These are phyloP conservation scores for Chalciporus sphaerocephalus DNA, from an alignment of 768 basidiomycete genomes.

Conservation along the genomic window DNA sequence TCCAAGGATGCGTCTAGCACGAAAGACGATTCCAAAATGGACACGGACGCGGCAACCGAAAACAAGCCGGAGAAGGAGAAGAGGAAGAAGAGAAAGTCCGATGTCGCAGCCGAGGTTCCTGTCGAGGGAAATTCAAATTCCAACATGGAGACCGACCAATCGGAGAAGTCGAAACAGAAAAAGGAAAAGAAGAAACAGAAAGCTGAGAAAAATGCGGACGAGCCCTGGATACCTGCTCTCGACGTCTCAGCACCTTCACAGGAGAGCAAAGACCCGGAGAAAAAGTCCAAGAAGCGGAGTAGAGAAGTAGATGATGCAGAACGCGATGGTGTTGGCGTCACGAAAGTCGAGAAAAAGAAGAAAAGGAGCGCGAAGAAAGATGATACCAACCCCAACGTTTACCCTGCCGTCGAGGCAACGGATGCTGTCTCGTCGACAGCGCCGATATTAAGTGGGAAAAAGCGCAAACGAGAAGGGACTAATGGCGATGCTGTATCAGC, in stretches of 20 bases:
- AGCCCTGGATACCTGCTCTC: constrained; percentile 11
- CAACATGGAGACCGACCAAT: neutral
- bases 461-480: constrained; percentile 23
- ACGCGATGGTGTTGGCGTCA: constrained; percentile 8
- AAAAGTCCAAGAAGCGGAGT: constrained; percentile 35
- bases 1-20: constrained; percentile 9
- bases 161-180: constrained; percentile 7
- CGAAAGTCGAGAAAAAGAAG: constrained; percentile 20
- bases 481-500: constrained; percentile 4
- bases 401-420: constrained; percentile 12
- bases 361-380: constrained; percentile 20
- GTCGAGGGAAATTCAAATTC: neutral
- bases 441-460: constrained; percentile 20
- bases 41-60: neutral
- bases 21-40: neutral
- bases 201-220: constrained; percentile 16
- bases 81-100: constrained; percentile 1
- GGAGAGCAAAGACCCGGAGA: constrained; percentile 9
- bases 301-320: constrained; percentile 14
- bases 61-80: constrained; percentile 8
- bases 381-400: constrained; percentile 3
- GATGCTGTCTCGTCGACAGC: constrained; percentile 3
- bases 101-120: neutral
- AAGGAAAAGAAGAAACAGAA: constrained; percentile 19
- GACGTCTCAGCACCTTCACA: constrained; percentile 5